Percentiles rank a stretch among this genome's conserved stretches.
phyloP scores from a whole-genome alignment of 805 yeast genomes.

The Candida odintsovae region DNA sequence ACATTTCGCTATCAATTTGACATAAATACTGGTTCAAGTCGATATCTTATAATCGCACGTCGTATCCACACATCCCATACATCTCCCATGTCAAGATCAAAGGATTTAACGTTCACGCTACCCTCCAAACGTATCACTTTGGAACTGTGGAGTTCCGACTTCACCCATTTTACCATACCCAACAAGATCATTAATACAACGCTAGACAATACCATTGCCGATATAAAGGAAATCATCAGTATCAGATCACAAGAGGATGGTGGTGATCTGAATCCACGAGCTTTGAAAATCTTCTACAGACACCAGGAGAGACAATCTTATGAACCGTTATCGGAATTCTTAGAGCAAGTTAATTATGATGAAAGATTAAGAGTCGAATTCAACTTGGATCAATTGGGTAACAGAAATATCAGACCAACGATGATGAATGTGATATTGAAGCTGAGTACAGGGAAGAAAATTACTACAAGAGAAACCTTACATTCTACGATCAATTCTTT shows the following conservation, averaged over 20 bases:
- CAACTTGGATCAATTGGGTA: constrained; percentile 6
- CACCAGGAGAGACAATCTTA: constrained; percentile 10
- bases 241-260: constrained; percentile 12
- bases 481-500: constrained; percentile 10
- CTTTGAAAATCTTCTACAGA: constrained; percentile 9
- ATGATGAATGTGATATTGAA: constrained; percentile 14
- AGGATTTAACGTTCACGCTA: constrained; percentile 18
- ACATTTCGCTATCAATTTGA: no score
- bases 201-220: constrained; percentile 21
- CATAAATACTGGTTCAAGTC: not conserved
- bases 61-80: not conserved
- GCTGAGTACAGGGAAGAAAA: constrained; percentile 15
- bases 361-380: constrained; percentile 18
- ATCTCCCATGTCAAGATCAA: constrained; percentile 11
- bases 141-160: constrained; percentile 19
- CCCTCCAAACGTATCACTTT: constrained; percentile 8
- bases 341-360: constrained; percentile 6
- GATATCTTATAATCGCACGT: not conserved
- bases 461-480: constrained; percentile 11
- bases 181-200: constrained; percentile 18
- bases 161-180: constrained; percentile 8
- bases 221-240: constrained; percentile 19
- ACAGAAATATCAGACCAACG: constrained; percentile 7
- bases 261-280: constrained; percentile 14
- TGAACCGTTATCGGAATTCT: constrained; percentile 13